phyloP scores from a whole-genome alignment of 2,329 filamentous ascomycete species.

The Sclerotiophoma versabilis region DNA sequence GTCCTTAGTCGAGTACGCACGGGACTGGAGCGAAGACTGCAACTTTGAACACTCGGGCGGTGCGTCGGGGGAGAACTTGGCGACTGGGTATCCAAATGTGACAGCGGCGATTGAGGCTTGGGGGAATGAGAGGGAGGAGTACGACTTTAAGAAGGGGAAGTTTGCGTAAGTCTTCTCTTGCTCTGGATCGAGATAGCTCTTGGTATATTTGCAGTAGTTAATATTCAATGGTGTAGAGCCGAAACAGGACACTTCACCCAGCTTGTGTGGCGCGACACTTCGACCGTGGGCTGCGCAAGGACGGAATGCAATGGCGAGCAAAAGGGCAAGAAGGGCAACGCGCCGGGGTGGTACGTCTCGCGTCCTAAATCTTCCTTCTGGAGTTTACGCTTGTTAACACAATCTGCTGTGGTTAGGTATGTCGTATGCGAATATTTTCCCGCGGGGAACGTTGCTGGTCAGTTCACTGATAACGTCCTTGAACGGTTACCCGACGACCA shows the following conservation, averaged over 20 bases:
- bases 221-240: constrained; percentile 49
- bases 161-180: constrained; percentile 58
- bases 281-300: constrained; percentile 32
- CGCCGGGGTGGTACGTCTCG: constrained; percentile 29
- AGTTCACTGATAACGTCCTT: constrained; percentile 46
- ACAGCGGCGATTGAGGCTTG: constrained; percentile 69
- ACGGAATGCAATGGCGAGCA: constrained; percentile 22
- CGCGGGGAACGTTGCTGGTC: constrained; percentile 45
- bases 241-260: constrained; percentile 40
- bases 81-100: constrained; percentile 69
- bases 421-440: constrained; percentile 51
- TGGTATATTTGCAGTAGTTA: neutral
- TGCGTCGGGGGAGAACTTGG: constrained; percentile 77
- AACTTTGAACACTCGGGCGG: constrained; percentile 65
- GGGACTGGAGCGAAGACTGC: constrained; percentile 57
- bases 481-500: constrained; percentile 10
- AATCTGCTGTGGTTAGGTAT: neutral
- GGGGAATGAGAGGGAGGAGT: constrained; percentile 66
- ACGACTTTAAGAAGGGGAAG: constrained; percentile 64
- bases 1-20: constrained; percentile 65
- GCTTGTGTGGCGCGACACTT: constrained; percentile 36
- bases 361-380: neutral
- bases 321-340: constrained; percentile 19
- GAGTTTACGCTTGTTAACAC: neutral
- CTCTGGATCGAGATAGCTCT: neutral